Evolutionary conservation across 345 rosid genomes (phyloP).

Genomic region (Dovyalis caffra): DNA sequence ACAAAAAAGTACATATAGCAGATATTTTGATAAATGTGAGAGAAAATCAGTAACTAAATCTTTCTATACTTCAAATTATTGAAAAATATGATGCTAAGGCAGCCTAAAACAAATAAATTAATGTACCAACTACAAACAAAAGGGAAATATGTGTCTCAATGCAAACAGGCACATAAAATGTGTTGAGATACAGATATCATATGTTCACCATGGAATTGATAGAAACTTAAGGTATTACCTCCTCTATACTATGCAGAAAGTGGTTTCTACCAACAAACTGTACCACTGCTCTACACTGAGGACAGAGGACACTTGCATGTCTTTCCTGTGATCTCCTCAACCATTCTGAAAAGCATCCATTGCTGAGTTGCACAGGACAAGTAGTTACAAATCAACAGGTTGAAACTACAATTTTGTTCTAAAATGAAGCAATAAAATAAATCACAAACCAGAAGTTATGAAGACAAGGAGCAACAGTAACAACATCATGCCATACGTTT

Average conservation of each 20-base stretch:
- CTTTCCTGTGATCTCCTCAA: conserved; percentile 70
- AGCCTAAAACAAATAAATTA: background rate
- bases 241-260: conserved; percentile 68
- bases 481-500: conserved; percentile 91
- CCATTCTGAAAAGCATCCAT: conserved; percentile 98
- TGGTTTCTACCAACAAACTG: conserved; percentile 84
- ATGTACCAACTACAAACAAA: background rate
- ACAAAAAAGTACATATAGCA: background rate
- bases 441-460: conserved; percentile 82
- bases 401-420: conserved; percentile 2
- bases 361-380: conserved; percentile 49
- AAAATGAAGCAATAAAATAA: background rate
- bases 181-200: background rate
- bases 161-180: background rate
- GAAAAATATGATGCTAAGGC: background rate
- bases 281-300: conserved; percentile 86
- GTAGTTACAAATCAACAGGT: conserved; percentile 13
- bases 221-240: conserved; percentile 44
- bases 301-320: conserved; percentile 69
- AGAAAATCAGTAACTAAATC: background rate
- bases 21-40: background rate
- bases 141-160: background rate
- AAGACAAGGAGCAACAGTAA: conserved; percentile 91
- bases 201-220: background rate
- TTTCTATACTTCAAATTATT: background rate